Evolutionary conservation across 2,329 filamentous ascomycete species (phyloP).

Genomic region (Ophiosphaerella narmari): DNA sequence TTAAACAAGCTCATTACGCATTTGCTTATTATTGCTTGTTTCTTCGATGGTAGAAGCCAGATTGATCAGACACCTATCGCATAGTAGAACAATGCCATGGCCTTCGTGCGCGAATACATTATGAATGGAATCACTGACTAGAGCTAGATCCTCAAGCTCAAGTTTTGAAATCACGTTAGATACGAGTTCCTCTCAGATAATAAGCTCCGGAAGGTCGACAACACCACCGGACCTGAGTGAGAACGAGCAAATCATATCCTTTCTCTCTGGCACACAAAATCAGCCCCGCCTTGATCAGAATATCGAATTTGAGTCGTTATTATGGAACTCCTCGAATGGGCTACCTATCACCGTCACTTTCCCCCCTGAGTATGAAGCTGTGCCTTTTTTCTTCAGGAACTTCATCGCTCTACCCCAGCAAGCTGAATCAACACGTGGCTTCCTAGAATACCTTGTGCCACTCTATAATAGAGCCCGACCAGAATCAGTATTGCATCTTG

Average conservation of each 20-base stretch:
- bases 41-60: not conserved
- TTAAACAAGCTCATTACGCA: constrained; percentile 1
- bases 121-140: not conserved
- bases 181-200: constrained; percentile 12
- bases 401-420: constrained; percentile 46
- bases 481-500: constrained; percentile 46
- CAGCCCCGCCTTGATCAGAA: constrained; percentile 13
- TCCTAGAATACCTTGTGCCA: constrained; percentile 45
- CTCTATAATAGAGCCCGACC: constrained; percentile 42
- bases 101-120: not conserved
- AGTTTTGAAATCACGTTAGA: constrained; percentile 20
- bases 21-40: not conserved
- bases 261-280: constrained; percentile 22
- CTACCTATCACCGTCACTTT: constrained; percentile 34
- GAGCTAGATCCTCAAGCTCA: constrained; percentile 25
- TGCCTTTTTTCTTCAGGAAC: constrained; percentile 50
- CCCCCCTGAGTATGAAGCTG: constrained; percentile 44
- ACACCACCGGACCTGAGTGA: constrained; percentile 13
- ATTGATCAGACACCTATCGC: not conserved
- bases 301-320: constrained; percentile 33
- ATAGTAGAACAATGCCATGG: not conserved
- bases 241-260: constrained; percentile 25
- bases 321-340: constrained; percentile 35
- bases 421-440: constrained; percentile 45
- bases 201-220: constrained; percentile 13